These are phyloP conservation scores for Lipomyces yamanashiensis DNA, from an alignment of 805 yeast species.

Conservation along the genomic window DNA sequence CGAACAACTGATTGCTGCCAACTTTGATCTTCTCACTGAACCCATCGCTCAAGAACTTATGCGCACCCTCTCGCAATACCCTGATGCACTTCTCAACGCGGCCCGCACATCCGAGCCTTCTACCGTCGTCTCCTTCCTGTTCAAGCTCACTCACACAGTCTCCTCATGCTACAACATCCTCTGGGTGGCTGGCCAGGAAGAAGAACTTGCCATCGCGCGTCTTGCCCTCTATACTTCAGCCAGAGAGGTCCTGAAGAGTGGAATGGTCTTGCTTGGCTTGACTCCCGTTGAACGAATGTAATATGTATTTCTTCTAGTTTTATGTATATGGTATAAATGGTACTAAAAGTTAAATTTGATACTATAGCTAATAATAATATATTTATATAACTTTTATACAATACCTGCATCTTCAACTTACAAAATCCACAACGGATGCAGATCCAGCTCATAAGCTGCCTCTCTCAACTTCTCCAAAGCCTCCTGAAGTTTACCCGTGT, in stretches of 20 bases:
- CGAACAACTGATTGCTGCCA: constrained; percentile 50
- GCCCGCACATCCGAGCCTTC: constrained; percentile 87
- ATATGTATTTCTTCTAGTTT: constrained; percentile 21
- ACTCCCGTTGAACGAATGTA: constrained; percentile 99
- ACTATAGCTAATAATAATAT: background rate
- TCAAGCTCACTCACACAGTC: constrained; percentile 89
- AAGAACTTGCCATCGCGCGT: constrained; percentile 85
- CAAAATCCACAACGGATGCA: constrained; percentile 14
- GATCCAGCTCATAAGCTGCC: constrained; percentile 5
- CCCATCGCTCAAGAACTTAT: constrained; percentile 71
- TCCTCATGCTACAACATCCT: constrained; percentile 94
- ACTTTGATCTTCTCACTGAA: constrained; percentile 68
- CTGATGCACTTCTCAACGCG: constrained; percentile 85
- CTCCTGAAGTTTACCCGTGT: background rate
- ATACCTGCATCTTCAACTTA: background rate
- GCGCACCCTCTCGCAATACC: constrained; percentile 84
- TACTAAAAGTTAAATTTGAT: background rate
- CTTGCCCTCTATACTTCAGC: constrained; percentile 89
- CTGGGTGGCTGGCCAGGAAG: constrained; percentile 96
- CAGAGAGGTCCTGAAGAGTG: constrained; percentile 85
- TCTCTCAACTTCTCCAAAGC: constrained; percentile 2
- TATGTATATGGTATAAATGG: background rate
- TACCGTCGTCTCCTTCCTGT: constrained; percentile 89
- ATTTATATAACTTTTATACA: background rate
- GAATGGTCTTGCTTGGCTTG: constrained; percentile 85